These are phyloP conservation scores for Passalora sequoiae DNA, from an alignment of 2,329 filamentous ascomycete species.

Conservation along the genomic window DNA sequence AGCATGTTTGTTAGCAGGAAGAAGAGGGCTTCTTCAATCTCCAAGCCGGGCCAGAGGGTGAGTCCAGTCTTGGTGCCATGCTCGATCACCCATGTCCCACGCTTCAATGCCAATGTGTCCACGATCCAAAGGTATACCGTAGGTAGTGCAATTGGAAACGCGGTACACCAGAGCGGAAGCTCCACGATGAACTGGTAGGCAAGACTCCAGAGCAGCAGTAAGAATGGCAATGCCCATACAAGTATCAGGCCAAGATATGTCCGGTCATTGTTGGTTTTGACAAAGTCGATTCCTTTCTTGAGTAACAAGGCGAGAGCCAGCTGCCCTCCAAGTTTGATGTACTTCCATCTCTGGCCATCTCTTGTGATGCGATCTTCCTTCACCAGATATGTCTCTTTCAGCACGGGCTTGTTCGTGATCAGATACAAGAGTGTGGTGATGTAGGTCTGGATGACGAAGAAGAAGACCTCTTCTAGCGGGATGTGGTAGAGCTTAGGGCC, in stretches of 20 bases:
- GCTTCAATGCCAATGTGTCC: constrained; percentile 61
- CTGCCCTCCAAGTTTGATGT: constrained; percentile 48
- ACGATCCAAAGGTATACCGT: constrained; percentile 69
- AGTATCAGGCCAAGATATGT: constrained; percentile 68
- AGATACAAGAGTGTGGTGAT: constrained; percentile 65
- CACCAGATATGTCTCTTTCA: constrained; percentile 52
- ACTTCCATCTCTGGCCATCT: constrained; percentile 34
- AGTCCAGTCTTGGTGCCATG: constrained; percentile 61
- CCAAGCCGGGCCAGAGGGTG: constrained; percentile 59
- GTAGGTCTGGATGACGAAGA: constrained; percentile 73
- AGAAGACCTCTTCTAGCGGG: constrained; percentile 68
- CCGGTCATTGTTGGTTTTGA: constrained; percentile 45
- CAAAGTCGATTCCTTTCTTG: constrained; percentile 42
- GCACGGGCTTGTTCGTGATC: constrained; percentile 58
- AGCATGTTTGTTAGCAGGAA: constrained; percentile 66
- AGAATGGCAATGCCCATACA: constrained; percentile 62
- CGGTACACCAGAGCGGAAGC: constrained; percentile 54
- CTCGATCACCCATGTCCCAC: constrained; percentile 68
- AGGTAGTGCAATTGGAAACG: constrained; percentile 57
- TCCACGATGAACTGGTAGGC: constrained; percentile 59
- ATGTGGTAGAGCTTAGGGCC: constrained; percentile 61
- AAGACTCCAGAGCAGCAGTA: constrained; percentile 59
- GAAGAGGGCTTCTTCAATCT: constrained; percentile 70
- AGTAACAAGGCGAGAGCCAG: constrained; percentile 43
- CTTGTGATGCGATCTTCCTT: constrained; percentile 33